These are phyloP conservation scores for Cucumis cinereus DNA, from an alignment of 306 rosid genomes.

Conservation along the genomic window DNA sequence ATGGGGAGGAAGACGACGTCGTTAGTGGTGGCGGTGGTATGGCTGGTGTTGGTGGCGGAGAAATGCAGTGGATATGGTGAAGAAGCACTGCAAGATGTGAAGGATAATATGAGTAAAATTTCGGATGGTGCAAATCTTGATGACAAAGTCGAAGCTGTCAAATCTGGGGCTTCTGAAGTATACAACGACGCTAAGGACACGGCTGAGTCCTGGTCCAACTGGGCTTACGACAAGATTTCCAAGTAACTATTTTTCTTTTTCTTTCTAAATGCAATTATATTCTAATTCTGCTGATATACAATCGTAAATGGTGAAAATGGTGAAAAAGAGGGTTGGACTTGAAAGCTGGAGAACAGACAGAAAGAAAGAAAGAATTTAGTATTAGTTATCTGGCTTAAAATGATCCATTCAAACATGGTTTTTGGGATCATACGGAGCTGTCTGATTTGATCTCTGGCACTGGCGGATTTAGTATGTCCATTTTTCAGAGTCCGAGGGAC, in stretches of 20 bases:
- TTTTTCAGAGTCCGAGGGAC: no score
- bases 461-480: no score
- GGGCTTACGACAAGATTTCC: slow-evolving; percentile 18
- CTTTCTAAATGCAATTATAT: no score
- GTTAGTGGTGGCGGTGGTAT: slow-evolving; percentile 2
- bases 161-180: neutral
- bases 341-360: no score
- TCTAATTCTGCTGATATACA: no score
- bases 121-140: neutral
- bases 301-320: no score
- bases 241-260: slow-evolving; percentile 13
- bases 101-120: neutral
- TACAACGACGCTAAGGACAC: slow-evolving; percentile 5
- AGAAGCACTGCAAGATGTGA: slow-evolving; percentile 2
- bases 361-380: no score
- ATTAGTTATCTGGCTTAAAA: no score
- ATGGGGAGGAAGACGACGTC: neutral
- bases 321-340: no score
- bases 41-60: slow-evolving; percentile 10
- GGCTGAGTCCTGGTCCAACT: slow-evolving; percentile 11
- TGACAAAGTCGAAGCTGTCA: neutral
- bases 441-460: no score
- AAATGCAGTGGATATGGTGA: slow-evolving; percentile 15
- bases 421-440: no score
- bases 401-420: no score